A percentile compares a stretch with the other conserved stretches of the same genome.
These are phyloP conservation scores for Cylindrotheca fusiformis DNA, from an alignment of 108 stramenopile species.

Conservation along the genomic window DNA sequence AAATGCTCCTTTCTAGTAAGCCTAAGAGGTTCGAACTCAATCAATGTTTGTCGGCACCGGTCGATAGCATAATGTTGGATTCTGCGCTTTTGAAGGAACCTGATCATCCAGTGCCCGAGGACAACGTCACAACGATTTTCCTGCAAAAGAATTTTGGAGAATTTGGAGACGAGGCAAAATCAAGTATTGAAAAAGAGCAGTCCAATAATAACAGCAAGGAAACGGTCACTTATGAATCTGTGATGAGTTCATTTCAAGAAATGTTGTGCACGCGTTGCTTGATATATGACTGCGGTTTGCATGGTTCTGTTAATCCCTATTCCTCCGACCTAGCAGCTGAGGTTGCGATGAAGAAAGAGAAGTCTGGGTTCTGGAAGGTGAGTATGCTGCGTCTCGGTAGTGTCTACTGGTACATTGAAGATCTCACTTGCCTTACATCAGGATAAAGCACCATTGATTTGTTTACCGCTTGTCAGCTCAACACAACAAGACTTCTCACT, in stretches of 20 bases:
- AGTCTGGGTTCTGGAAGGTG: slow-evolving; percentile 49
- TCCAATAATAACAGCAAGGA: too few species aligned
- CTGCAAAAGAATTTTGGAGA: slow-evolving; percentile 5
- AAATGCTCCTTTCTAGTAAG: not conserved
- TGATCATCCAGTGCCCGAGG: slow-evolving; percentile 5
- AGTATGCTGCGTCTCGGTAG: not conserved
- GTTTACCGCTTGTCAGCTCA: slow-evolving; percentile 5
- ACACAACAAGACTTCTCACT: not conserved
- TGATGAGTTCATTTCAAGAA: slow-evolving; percentile 50
- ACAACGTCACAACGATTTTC: slow-evolving; percentile 4
- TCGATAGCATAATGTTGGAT: too few species aligned
- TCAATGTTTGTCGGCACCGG: too few species aligned
- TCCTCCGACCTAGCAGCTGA: slow-evolving; percentile 37
- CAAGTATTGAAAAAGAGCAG: not conserved
- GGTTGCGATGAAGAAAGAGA: slow-evolving; percentile 40
- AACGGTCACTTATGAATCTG: slow-evolving; percentile 34
- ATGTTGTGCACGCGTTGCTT: slow-evolving; percentile 72
- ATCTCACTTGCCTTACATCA: slow-evolving; percentile 2
- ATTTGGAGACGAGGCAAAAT: not conserved
- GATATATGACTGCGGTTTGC: slow-evolving; percentile 63
- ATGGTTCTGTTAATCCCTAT: slow-evolving; percentile 39
- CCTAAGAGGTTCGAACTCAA: not conserved
- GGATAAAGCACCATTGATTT: not conserved
- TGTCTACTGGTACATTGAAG: too few species aligned
- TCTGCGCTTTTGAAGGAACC: slow-evolving; percentile 6